Base-by-base conservation (phyloP, 768 basidiomycete species). In the Collybiopsis luxurians region DNA sequence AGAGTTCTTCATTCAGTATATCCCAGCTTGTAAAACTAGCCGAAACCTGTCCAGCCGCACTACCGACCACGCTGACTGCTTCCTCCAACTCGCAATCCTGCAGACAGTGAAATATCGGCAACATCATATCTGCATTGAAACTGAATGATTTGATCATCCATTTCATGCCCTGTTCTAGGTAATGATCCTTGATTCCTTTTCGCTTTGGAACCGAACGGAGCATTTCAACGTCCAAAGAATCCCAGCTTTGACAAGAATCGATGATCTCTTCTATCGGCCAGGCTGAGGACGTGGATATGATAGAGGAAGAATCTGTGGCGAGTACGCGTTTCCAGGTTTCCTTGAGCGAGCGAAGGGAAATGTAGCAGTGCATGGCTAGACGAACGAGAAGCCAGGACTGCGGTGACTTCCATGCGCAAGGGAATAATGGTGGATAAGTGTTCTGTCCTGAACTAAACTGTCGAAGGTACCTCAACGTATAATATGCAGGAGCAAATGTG, bases 331-430 rank as follows among this genome's bases (percentile, higher is more conserved):
- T 13, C 31, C 31, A 34, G 13, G 31, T 6, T 34, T 34, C 13
- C 13, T 24, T 24, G 27, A n/a, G 10, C 10, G 15, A 7, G 47
- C 27, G 34, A 11, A 17, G 21, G 17, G n/a, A 52, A 13, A 21
- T 11, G 27, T 13, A 38, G 19, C 30, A 28, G 38, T 48, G 56
- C 31, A 34, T 13, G 26, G 38, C 36, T 34, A 63, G 53, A 9
- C 55, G 47, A 45, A 54, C 53, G 49, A 67, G 62, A 9, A 57
- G 55, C 67, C 64, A 65, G 9, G 67, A 64, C 45, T 67, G 64
- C 1, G 66, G 66, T 6, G 65, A 67, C 56, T 66, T 67, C 56
- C 64, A 68, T 4, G 67, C 60, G 28, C 67, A 68, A 49, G 59
- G 67, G 9, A 34, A 45, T 4, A 60, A 55, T 13, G 31, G 31